Conservation (phyloP, 257 asterid species). For the Handroanthus guayacan region DNA sequence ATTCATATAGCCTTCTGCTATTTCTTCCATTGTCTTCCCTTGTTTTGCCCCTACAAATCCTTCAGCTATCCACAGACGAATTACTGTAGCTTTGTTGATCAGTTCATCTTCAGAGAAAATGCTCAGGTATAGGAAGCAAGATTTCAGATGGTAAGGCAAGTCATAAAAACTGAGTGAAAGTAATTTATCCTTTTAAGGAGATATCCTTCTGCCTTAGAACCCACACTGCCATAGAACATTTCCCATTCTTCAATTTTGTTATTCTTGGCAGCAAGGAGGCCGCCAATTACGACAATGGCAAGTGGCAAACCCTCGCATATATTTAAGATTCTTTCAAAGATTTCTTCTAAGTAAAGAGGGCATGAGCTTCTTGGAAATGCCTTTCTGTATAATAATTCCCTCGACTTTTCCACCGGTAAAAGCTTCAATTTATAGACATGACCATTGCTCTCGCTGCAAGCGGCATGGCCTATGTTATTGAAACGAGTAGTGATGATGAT, state of each 20-base stretch:
- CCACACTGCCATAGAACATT: slow-evolving; percentile 33
- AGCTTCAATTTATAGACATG: slow-evolving; percentile 25
- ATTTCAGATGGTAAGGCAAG: background rate
- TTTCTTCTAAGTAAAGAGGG: slow-evolving; percentile 5
- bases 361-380: slow-evolving; percentile 34
- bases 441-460: slow-evolving; percentile 21
- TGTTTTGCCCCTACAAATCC: background rate
- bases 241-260: slow-evolving; percentile 15
- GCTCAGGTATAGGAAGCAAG: background rate
- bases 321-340: background rate
- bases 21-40: slow-evolving; percentile 31
- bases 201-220: slow-evolving; percentile 31
- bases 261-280: slow-evolving; percentile 1
- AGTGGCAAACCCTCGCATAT: slow-evolving; percentile 10
- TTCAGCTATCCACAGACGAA: slow-evolving; percentile 38
- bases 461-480: background rate
- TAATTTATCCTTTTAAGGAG: slow-evolving; percentile 3
- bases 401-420: background rate
- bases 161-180: background rate
- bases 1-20: slow-evolving; percentile 37
- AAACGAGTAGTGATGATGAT: slow-evolving; percentile 14
- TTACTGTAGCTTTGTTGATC: background rate
- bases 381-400: slow-evolving; percentile 18
- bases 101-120: slow-evolving; percentile 16
- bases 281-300: slow-evolving; percentile 2